Conservation (phyloP, 768 basidiomycete genomes). For the Tylopilus plumbeoviolaceoides region DNA sequence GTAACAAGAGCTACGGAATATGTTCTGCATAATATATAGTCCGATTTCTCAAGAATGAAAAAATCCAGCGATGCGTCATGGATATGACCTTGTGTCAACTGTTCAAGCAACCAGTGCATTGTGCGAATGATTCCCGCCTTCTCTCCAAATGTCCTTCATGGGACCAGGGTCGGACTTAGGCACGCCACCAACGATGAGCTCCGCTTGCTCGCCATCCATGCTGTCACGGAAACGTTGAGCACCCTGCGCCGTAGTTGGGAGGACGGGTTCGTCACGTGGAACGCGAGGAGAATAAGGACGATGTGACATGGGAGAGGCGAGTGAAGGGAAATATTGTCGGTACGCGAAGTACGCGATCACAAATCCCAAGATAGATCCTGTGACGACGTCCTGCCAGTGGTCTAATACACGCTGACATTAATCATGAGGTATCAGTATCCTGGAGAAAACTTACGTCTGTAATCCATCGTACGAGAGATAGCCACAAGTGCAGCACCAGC, state of each 20-base stretch:
- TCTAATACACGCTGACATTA: conserved; percentile 40
- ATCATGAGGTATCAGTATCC: conserved; percentile 8
- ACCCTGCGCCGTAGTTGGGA: conserved; percentile 37
- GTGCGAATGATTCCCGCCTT: conserved; percentile 24
- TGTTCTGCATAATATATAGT: not conserved
- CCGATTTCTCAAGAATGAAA: not conserved
- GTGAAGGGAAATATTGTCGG: conserved; percentile 79
- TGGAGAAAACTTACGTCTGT: conserved; percentile 52
- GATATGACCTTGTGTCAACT: not conserved
- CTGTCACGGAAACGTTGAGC: conserved; percentile 11
- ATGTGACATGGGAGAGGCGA: conserved; percentile 59
- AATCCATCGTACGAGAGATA: conserved; percentile 89
- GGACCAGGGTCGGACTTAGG: conserved; percentile 6
- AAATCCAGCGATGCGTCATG: not conserved
- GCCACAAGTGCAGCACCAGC: conserved; percentile 74
- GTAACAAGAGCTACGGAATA: not conserved
- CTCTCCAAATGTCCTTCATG: conserved; percentile 27
- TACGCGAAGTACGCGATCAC: conserved; percentile 70
- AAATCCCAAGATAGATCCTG: conserved; percentile 74
- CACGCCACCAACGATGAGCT: conserved; percentile 20
- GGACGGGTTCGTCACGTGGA: conserved; percentile 36
- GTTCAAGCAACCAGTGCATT: conserved; percentile 17
- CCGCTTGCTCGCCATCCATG: conserved; percentile 23
- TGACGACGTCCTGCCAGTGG: conserved; percentile 89
- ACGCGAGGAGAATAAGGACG: conserved; percentile 71